phyloP scores from a whole-genome alignment of 768 basidiomycete genomes.

The Tephrocybe rancida region DNA sequence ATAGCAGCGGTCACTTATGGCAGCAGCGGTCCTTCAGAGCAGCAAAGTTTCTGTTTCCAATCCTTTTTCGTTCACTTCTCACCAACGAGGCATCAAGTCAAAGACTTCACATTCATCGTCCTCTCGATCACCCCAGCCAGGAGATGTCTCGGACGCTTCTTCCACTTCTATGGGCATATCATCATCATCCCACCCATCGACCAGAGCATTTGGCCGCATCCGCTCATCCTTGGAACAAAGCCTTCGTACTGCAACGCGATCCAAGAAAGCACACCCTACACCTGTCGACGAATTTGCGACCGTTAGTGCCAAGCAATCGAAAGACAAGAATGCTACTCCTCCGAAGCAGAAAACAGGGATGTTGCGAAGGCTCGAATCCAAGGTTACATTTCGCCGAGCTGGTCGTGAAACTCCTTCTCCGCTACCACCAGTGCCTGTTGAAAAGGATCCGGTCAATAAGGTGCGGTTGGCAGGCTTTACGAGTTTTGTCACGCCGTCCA shows the following conservation, averaged over 20 bases:
- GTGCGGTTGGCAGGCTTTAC: slow-evolving; percentile 55
- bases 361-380: slow-evolving; percentile 50
- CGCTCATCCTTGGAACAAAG: slow-evolving; percentile 71
- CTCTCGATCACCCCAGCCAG: slow-evolving; percentile 40
- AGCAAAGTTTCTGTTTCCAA: slow-evolving; percentile 40
- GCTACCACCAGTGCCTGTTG: slow-evolving; percentile 37
- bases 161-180: slow-evolving; percentile 23
- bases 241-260: slow-evolving; percentile 63
- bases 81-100: slow-evolving; percentile 33
- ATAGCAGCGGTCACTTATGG: slow-evolving; percentile 37
- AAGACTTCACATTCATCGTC: slow-evolving; percentile 41
- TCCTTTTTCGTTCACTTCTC: slow-evolving; percentile 50
- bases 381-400: slow-evolving; percentile 49
- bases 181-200: slow-evolving; percentile 39
- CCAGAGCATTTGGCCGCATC: slow-evolving; percentile 63
- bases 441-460: slow-evolving; percentile 32
- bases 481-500: slow-evolving; percentile 65
- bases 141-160: slow-evolving; percentile 33
- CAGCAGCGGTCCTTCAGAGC: slow-evolving; percentile 40
- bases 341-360: slow-evolving; percentile 47
- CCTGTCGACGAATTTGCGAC: slow-evolving; percentile 46
- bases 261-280: slow-evolving; percentile 43
- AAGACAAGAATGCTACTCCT: slow-evolving; percentile 31
- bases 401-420: slow-evolving; percentile 43
- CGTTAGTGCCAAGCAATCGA: slow-evolving; percentile 42